Evolutionary conservation across 148 eudicot genomes (phyloP), one percentile per base, ranked within the genome.

Genomic region (Mesembryanthemum crystallinum): DNA sequence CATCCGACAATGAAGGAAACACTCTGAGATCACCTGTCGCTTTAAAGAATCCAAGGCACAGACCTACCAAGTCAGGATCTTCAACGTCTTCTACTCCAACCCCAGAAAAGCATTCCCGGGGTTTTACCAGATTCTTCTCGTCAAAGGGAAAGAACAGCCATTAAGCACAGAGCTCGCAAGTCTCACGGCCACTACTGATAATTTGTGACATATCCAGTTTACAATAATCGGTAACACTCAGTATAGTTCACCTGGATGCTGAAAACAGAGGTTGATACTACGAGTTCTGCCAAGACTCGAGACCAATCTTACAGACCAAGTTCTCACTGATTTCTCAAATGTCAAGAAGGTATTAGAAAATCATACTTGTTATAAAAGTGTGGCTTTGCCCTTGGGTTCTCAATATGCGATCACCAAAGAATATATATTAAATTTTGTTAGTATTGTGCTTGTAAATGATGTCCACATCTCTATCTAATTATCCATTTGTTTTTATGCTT

Each of bases 41-140:
- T 76, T 78, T 85, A 5, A 88, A 80, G 59, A 51, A 76, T 64
- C 62, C 89, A n/a, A 89, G 77, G 66, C 97, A 90, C 81, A 86
- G 88, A 27, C 83, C 89, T 20, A 86, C 97, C 29, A 90, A 87
- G 76, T 95, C 98, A 0, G 90, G 85, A 66, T 90, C 98, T 4
- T 86, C 94, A 24, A 72, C 92, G 7, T 87, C 98, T 67, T 84
- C 89, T 49, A 81, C 88, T 10, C 88, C 90, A 7, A 92, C 98
- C 21, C 96, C 92, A 0, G 98, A 92, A 82, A 95, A 90, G 81
- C 88, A 90, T 51, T 63, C 90, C 12, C 96, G 96, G 47, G 91
- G 96, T 4, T 86, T 95, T 72, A 90, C 84, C 84, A 78, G 97
- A 80, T 95, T 92, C 87, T 95, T 92, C 78, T 90, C 97, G 52